phyloP scores from a whole-genome alignment of 345 rosid species.

The Cochlearia excelsa region DNA sequence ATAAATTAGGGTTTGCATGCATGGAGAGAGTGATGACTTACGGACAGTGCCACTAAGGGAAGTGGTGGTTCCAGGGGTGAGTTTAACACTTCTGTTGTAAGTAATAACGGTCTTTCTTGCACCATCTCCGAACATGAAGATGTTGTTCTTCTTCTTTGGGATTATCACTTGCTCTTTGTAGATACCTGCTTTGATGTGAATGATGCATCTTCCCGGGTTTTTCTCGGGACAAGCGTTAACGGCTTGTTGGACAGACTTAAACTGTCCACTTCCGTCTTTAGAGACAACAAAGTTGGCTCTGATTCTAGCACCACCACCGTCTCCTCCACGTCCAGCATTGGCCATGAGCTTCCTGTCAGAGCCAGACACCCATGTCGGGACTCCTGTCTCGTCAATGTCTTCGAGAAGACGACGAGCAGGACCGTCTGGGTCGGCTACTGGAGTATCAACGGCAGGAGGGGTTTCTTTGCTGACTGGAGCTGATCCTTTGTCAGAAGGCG shows the following conservation, averaged over 20 bases:
- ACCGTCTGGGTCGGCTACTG: conserved; percentile 8
- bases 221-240: conserved; percentile 39
- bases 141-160: conserved; percentile 44
- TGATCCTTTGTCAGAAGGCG: conserved; percentile 21
- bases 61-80: conserved; percentile 41
- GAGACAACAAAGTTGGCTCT: conserved; percentile 64
- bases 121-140: conserved; percentile 74
- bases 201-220: conserved; percentile 46
- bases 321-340: conserved; percentile 28
- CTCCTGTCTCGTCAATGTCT: conserved; percentile 22
- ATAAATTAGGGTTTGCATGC: not conserved
- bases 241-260: conserved; percentile 53
- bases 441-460: conserved; percentile 20
- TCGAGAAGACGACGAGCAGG: conserved; percentile 42
- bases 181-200: conserved; percentile 61
- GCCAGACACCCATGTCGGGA: conserved; percentile 58
- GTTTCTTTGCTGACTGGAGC: not conserved
- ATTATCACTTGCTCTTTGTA: conserved; percentile 47
- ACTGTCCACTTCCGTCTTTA: conserved; percentile 71
- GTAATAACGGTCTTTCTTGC: conserved; percentile 57
- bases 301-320: conserved; percentile 29
- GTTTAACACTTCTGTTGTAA: conserved; percentile 40
- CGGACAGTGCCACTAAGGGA: conserved; percentile 46
- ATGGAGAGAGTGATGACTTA: conserved; percentile 21
- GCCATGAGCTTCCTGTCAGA: conserved; percentile 64